Evolutionary conservation across 345 rosid species (phyloP), one percentile per base, ranked within the genome.

Genomic region (Adansonia digitata): DNA sequence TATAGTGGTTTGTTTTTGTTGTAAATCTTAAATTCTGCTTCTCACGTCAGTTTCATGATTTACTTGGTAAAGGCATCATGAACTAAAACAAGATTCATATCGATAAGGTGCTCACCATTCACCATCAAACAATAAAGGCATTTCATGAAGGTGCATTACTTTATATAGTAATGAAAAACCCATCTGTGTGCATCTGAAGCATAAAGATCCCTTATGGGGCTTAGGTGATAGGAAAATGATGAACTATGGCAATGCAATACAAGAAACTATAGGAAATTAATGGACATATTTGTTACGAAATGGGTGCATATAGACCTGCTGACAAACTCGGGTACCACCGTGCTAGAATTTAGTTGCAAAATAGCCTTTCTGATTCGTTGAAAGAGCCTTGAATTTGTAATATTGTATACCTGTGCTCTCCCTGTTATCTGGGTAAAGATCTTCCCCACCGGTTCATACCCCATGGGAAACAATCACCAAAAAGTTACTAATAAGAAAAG

Each of bases 371-470:
- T 37, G 56, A 20, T 66, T 65, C n/a, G 48, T 65, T n/a, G 46
- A 46, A 75, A 71, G 52, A 71, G 72, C 51, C 27, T 55, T 42
- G 59, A 55, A 76, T 22, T 2, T 59, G 61, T 22, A 34, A 42
- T 7, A 42, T 42, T 42, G 14, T 42, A 13, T 10, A 42, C 46
- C 11, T 42, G n/a, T n/a, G n/a, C n/a, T 42, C 46, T 42, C 46
- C 12, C 14, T 42, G 46, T 42, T 13, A 42, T 8, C 0, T 42
- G 46, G 8, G 14, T 2, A 7, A n/a, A 0, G 45, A 2, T 7
- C 5, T 40, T 43, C 46, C 46, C 46, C 10, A 43, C 12, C 46
- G 2, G 10, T 9, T 43, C 55, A 49, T 49, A 49, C 22, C 4
- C n/a, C 55, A 49, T 49, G 55, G n/a, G 12, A 20, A 52, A n/a